Evolutionary conservation across 768 basidiomycete species (phyloP).

Genomic region (Rubroboletus satanas): DNA sequence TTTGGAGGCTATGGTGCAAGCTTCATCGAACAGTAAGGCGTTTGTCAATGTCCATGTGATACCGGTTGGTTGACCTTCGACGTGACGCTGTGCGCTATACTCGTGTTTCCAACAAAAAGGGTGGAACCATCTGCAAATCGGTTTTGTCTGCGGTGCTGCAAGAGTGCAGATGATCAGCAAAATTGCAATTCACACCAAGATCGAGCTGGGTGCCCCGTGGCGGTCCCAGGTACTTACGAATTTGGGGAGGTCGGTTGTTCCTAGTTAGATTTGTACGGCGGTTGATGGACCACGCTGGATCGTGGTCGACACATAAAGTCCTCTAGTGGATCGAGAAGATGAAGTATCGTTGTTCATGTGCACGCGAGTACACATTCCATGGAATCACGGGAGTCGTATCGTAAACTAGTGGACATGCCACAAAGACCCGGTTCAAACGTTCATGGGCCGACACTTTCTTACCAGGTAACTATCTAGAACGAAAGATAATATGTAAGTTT

Average conservation of each 20-base stretch:
- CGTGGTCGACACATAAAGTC: slow-evolving; percentile 1
- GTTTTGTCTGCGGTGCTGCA: slow-evolving; percentile 50
- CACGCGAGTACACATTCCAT: background rate
- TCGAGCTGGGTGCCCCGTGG: slow-evolving; percentile 38
- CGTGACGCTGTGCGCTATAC: background rate
- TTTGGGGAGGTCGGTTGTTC: slow-evolving; percentile 40
- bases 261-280: slow-evolving; percentile 19
- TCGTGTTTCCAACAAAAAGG: slow-evolving; percentile 22
- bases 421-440: background rate
- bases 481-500: too few relatives aligned
- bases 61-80: background rate
- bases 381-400: background rate
- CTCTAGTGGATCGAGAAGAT: background rate
- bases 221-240: slow-evolving; percentile 45
- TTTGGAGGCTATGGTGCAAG: slow-evolving; percentile 50
- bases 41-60: background rate
- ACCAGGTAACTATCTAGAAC: too few relatives aligned
- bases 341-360: background rate
- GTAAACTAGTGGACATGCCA: background rate
- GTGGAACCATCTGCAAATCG: slow-evolving; percentile 44
- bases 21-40: slow-evolving; percentile 46
- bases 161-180: slow-evolving; percentile 37
- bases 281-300: slow-evolving; percentile 9
- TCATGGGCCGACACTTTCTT: too few relatives aligned
- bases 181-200: slow-evolving; percentile 53